Evolutionary conservation across 441 rosid species (phyloP).

Genomic region (Croton laevigatus): DNA sequence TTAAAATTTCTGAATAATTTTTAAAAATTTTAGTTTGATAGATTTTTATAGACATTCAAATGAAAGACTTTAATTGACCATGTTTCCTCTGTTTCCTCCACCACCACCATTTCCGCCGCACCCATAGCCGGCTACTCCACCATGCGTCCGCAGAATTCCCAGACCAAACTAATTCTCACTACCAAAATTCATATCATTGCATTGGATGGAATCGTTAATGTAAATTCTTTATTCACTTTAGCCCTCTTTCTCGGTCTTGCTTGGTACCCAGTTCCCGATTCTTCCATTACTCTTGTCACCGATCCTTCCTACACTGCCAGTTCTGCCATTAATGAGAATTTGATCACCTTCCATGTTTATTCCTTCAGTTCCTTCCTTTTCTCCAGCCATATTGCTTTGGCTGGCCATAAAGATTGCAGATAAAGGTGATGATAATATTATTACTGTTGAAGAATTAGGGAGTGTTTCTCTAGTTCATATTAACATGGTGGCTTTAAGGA

Average conservation of each 20-base stretch:
- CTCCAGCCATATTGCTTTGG: slow-evolving; percentile 77
- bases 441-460: slow-evolving; percentile 23
- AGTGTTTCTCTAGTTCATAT: slow-evolving; percentile 38
- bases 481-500: slow-evolving; percentile 44
- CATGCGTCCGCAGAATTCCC: not conserved
- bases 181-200: slow-evolving; percentile 74
- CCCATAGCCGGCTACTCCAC: too few relatives aligned
- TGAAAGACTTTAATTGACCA: too few relatives aligned
- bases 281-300: slow-evolving; percentile 29
- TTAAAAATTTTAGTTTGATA: too few relatives aligned
- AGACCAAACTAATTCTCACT: slow-evolving; percentile 12
- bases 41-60: too few relatives aligned
- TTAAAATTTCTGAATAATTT: too few relatives aligned
- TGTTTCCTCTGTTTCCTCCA: not conserved
- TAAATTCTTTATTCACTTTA: slow-evolving; percentile 77
- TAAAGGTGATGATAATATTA: slow-evolving; percentile 12
- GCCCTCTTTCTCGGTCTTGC: slow-evolving; percentile 79
- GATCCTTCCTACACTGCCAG: slow-evolving; percentile 38
- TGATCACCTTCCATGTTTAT: slow-evolving; percentile 72
- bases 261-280: slow-evolving; percentile 35
- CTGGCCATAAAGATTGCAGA: slow-evolving; percentile 47
- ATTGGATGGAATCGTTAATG: slow-evolving; percentile 69
- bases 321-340: slow-evolving; percentile 37
- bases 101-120: not conserved
- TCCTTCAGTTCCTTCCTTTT: slow-evolving; percentile 82